These are phyloP conservation scores for Cercospora citrullina DNA, from an alignment of 2,329 filamentous ascomycete species.

Conservation along the genomic window DNA sequence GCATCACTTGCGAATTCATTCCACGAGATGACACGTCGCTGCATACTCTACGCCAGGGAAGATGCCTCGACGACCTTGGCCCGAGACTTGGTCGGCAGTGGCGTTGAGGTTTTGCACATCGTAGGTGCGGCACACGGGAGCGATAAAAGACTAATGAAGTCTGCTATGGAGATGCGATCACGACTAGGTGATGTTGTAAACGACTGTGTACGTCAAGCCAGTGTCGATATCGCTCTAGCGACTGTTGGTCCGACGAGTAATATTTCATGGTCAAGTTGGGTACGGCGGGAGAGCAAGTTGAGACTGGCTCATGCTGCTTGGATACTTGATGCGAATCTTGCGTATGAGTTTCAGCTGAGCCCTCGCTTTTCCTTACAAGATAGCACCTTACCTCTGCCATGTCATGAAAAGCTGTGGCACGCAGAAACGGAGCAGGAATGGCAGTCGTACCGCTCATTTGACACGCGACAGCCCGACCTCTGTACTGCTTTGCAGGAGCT, in stretches of 20 bases:
- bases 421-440: constrained; percentile 29
- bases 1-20: constrained; percentile 18
- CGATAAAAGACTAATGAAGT: constrained; percentile 7
- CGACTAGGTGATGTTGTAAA: constrained; percentile 8
- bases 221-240: not conserved
- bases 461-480: constrained; percentile 37
- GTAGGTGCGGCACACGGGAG: constrained; percentile 19
- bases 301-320: constrained; percentile 31
- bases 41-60: constrained; percentile 15
- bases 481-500: constrained; percentile 47
- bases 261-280: constrained; percentile 26
- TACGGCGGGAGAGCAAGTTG: constrained; percentile 21
- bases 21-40: constrained; percentile 25
- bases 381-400: constrained; percentile 29
- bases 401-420: constrained; percentile 33
- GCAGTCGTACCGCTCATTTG: constrained; percentile 20
- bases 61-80: not conserved
- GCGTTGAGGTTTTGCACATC: constrained; percentile 19
- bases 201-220: not conserved
- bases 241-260: not conserved
- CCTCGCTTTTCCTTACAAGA: constrained; percentile 24
- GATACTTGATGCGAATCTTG: constrained; percentile 31
- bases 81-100: not conserved
- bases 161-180: constrained; percentile 7
- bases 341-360: constrained; percentile 26